These are phyloP conservation scores for Cercospora nicotianae DNA, from an alignment of 2,329 filamentous ascomycete genomes.

Conservation along the genomic window DNA sequence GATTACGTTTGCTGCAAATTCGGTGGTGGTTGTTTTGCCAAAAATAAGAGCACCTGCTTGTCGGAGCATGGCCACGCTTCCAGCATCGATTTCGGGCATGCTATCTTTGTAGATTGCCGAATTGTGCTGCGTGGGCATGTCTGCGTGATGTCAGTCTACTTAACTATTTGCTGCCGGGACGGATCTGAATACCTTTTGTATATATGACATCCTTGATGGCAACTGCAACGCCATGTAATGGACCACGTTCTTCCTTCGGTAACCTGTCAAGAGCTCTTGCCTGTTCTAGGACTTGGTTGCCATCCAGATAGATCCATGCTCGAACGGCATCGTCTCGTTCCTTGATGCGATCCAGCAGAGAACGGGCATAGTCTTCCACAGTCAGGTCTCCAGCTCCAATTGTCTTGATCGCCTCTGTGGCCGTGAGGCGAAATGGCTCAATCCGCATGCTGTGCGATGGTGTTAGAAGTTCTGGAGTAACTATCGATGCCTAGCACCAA, in stretches of 20 bases:
- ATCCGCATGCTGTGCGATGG: slow-evolving; percentile 3
- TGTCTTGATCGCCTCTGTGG: slow-evolving; percentile 44
- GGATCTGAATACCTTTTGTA: slow-evolving; percentile 48
- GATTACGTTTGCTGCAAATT: slow-evolving; percentile 59
- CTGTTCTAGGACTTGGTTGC: slow-evolving; percentile 50
- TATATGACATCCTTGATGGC: slow-evolving; percentile 62
- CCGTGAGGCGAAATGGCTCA: slow-evolving; percentile 41
- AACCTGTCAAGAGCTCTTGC: slow-evolving; percentile 54
- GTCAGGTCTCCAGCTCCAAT: slow-evolving; percentile 47
- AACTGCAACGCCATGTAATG: slow-evolving; percentile 59
- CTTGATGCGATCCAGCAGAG: slow-evolving; percentile 50
- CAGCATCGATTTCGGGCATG: slow-evolving; percentile 53
- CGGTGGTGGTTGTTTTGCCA: slow-evolving; percentile 62
- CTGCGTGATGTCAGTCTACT: not conserved
- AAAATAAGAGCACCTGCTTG: slow-evolving; percentile 60
- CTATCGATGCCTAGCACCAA: not conserved
- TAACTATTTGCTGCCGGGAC: not conserved
- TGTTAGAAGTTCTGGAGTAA: not conserved
- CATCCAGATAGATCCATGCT: slow-evolving; percentile 54
- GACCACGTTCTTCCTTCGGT: slow-evolving; percentile 51
- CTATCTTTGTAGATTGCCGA: slow-evolving; percentile 56
- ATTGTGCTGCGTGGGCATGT: slow-evolving; percentile 60
- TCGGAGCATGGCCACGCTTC: slow-evolving; percentile 54
- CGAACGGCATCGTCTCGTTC: slow-evolving; percentile 49
- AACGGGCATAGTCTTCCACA: slow-evolving; percentile 52